Percentiles rank a stretch among this genome's conserved stretches.
phyloP scores from a whole-genome alignment of 306 rosid genomes.

The Trichosanthes truncata region DNA sequence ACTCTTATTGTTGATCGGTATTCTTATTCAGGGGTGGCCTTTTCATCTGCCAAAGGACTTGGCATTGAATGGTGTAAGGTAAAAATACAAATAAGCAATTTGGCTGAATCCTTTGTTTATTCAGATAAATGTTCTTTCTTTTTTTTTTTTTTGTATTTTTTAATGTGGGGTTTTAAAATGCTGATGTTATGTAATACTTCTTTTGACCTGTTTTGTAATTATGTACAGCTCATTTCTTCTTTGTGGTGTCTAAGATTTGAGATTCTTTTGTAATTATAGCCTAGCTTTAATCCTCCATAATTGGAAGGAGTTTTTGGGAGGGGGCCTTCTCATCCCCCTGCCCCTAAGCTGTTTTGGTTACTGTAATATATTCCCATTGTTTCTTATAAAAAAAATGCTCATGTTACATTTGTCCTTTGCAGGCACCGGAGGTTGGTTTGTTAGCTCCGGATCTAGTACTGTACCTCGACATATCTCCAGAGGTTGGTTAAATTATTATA shows the following conservation, averaged over 20 bases:
- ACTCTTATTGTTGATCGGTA: conserved; percentile 91
- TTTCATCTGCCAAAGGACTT: conserved; percentile 89
- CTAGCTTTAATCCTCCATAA: not conserved
- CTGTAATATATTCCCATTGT: not conserved
- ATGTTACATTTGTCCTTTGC: conserved; percentile 15
- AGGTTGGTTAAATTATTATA: conserved; percentile 26
- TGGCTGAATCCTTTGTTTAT: not conserved
- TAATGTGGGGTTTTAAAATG: not conserved
- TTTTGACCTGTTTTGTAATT: not conserved
- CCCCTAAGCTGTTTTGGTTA: not conserved
- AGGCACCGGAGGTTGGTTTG: conserved; percentile 88
- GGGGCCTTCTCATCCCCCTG: not conserved
- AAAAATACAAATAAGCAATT: not conserved
- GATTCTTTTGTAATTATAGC: not conserved
- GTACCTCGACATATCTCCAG: conserved; percentile 81
- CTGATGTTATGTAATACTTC: not conserved
- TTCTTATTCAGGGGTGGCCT: conserved; percentile 95
- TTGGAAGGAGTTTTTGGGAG: not conserved
- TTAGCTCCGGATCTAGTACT: conserved; percentile 70
- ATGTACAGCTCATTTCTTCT: not conserved
- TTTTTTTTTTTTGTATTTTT: not conserved
- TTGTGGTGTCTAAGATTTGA: not conserved
- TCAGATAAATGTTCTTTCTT: not conserved
- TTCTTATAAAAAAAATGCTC: not conserved
- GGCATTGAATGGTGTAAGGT: conserved; percentile 92